Conservation (phyloP, 169 alveolate genomes). For the Plasmodium adleri region DNA sequence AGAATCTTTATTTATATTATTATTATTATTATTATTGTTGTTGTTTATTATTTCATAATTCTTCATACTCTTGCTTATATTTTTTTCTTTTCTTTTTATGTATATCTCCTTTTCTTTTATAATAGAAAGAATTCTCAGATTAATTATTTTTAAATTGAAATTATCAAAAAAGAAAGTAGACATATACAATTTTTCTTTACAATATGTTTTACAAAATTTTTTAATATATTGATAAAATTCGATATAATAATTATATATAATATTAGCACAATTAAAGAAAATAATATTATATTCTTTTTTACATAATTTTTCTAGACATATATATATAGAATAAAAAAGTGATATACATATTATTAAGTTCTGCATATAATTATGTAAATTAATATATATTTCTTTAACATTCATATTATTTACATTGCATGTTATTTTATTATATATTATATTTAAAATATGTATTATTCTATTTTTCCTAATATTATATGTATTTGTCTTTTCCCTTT, state of each 20-base stretch:
- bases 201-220: conserved; percentile 44
- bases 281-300: conserved; percentile 28
- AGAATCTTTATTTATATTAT: neutral
- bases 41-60: neutral
- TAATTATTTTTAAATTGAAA: conserved; percentile 36
- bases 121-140: conserved; percentile 44
- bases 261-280: conserved; percentile 69
- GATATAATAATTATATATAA: conserved; percentile 31
- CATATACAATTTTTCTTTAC: conserved; percentile 18
- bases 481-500: neutral
- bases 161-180: conserved; percentile 55
- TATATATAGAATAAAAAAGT: conserved; percentile 47
- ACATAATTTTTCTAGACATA: conserved; percentile 60
- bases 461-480: neutral
- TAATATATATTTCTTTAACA: conserved; percentile 35
- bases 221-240: conserved; percentile 52
- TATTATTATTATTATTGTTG: neutral
- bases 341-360: conserved; percentile 51
- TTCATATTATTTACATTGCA: conserved; percentile 24
- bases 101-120: conserved; percentile 1
- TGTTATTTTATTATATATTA: conserved; percentile 48
- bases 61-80: neutral
- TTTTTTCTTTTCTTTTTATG: conserved; percentile 11
- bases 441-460: conserved; percentile 30
- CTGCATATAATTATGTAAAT: conserved; percentile 72